Evolutionary conservation across 2,329 filamentous ascomycete genomes (phyloP).

Genomic region (Fusarium tuaranense): DNA sequence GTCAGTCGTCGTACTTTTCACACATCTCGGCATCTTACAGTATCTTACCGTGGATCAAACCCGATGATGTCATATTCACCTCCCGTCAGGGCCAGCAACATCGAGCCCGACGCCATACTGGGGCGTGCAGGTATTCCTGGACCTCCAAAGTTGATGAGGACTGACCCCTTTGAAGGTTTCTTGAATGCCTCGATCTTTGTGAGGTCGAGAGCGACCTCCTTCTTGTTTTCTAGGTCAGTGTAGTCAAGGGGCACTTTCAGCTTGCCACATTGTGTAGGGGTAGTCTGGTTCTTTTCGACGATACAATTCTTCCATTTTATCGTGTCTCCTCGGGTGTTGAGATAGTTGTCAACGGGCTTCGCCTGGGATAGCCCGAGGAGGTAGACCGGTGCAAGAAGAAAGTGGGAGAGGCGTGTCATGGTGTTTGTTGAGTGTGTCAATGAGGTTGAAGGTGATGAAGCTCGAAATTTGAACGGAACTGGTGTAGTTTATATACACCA

Average conservation of each 20-base stretch:
- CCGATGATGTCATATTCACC: conserved; percentile 43
- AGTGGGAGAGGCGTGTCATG: not conserved
- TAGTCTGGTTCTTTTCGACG: not conserved
- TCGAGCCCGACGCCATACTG: not conserved
- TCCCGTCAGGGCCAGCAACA: conserved; percentile 24
- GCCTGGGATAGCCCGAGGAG: not conserved
- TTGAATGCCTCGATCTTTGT: conserved; percentile 21
- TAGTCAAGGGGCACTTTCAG: conserved; percentile 27
- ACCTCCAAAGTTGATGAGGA: conserved; percentile 48
- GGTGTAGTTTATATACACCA: not conserved
- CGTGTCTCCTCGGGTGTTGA: not conserved
- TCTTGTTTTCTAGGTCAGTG: conserved; percentile 5
- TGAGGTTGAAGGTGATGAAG: not conserved
- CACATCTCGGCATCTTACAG: not conserved
- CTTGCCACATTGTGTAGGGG: conserved; percentile 11
- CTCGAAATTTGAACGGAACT: not conserved
- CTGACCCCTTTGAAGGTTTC: conserved; percentile 43
- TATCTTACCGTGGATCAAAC: conserved; percentile 43
- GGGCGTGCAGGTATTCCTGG: conserved; percentile 30
- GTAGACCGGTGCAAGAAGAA: not conserved
- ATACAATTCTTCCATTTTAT: conserved; percentile 15
- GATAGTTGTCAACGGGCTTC: not conserved
- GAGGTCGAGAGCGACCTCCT: conserved; percentile 19
- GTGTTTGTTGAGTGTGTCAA: not conserved
- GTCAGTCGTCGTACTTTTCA: not conserved